phyloP scores from a whole-genome alignment of 2,329 filamentous ascomycete species.

The Myriosclerotinia curreyana region DNA sequence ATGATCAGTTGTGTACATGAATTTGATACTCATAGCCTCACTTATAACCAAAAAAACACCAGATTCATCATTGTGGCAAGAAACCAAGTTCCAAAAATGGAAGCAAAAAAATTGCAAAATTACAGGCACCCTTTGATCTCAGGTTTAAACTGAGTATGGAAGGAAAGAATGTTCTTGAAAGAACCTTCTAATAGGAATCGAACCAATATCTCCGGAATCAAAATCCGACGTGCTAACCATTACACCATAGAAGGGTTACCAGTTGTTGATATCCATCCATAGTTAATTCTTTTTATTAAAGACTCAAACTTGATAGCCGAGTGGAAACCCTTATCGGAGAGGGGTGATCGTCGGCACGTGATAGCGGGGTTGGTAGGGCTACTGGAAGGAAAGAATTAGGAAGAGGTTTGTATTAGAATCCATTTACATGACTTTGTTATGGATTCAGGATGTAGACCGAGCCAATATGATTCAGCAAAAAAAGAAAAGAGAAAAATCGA shows the following conservation, averaged over 20 bases:
- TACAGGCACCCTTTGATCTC: not conserved
- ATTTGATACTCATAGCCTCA: not conserved
- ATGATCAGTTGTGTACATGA: too few species aligned
- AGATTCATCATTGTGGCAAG: not conserved
- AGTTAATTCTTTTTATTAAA: not conserved
- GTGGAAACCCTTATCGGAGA: not conserved
- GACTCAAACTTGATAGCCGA: not conserved
- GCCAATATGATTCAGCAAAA: not conserved
- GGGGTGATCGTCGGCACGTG: not conserved
- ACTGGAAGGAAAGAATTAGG: not conserved
- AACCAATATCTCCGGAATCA: slow-evolving; percentile 25
- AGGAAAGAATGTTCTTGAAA: slow-evolving; percentile 4
- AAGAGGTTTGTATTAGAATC: not conserved
- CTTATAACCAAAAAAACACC: too few species aligned
- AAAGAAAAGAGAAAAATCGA: too few species aligned
- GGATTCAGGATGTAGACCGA: not conserved
- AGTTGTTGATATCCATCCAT: accelerated
- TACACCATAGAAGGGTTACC: slow-evolving; percentile 20
- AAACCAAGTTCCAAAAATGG: not conserved
- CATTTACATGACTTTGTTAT: not conserved
- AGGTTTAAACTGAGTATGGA: slow-evolving; percentile 12
- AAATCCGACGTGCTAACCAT: slow-evolving; percentile 22
- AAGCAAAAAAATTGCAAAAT: not conserved
- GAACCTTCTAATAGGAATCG: slow-evolving; percentile 25
- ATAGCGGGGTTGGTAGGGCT: not conserved